Evolutionary conservation across 768 basidiomycete species (phyloP).

Genomic region (Myochromella boudieri): DNA sequence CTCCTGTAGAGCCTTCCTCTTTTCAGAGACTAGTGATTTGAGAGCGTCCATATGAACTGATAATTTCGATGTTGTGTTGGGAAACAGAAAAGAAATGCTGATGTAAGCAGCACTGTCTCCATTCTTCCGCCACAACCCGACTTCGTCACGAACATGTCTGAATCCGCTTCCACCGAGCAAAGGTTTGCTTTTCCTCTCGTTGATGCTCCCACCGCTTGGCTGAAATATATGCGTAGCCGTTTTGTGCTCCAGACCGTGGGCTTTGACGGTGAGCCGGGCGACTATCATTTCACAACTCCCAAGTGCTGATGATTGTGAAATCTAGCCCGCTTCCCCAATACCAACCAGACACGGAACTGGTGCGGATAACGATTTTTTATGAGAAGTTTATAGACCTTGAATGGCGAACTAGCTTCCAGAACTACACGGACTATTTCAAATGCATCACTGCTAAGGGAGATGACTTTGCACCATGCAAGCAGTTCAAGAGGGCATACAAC

Average conservation of each 20-base stretch:
- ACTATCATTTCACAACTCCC: conserved; percentile 1
- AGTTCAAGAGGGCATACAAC: conserved; percentile 95
- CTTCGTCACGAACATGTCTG: conserved; percentile 55
- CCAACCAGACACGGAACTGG: conserved; percentile 98
- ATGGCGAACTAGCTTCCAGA: conserved; percentile 69
- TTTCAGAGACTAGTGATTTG: conserved; percentile 83
- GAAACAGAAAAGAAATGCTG: conserved; percentile 24
- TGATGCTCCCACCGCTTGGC: conserved; percentile 1
- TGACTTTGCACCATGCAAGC: conserved; percentile 97
- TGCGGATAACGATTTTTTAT: not conserved
- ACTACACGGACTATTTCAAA: conserved; percentile 99
- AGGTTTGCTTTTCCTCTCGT: conserved; percentile 12
- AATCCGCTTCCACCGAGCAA: conserved; percentile 45
- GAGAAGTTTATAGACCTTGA: not conserved
- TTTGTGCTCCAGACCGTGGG: conserved; percentile 92
- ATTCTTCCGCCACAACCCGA: conserved; percentile 43
- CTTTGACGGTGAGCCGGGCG: conserved; percentile 71
- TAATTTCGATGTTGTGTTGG: conserved; percentile 2
- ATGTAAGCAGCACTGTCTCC: conserved; percentile 31
- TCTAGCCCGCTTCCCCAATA: conserved; percentile 85
- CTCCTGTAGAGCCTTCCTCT: conserved; percentile 73
- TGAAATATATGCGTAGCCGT: conserved; percentile 51
- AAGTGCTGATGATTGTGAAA: conserved; percentile 5
- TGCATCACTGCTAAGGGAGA: conserved; percentile 97
- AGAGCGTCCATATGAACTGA: conserved; percentile 75